phyloP scores from a whole-genome alignment of 1,284 basidiomycete genomes.

The Ceratobasidium sp. region DNA sequence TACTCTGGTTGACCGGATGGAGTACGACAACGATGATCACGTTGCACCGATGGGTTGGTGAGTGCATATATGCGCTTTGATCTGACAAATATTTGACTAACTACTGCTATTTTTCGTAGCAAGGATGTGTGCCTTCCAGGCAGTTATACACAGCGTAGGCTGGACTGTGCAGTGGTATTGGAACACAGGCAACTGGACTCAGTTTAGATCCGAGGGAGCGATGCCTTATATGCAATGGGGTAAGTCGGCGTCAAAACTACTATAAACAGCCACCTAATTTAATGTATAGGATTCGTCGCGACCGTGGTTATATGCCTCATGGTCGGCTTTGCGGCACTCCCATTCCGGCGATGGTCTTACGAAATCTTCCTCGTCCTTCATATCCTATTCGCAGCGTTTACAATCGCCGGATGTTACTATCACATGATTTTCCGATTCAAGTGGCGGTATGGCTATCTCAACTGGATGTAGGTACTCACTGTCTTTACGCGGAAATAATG shows the following conservation, averaged over 20 bases:
- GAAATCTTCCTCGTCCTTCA: constrained; percentile 36
- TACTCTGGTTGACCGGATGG: constrained; percentile 25
- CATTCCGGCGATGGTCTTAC: constrained; percentile 33
- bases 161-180: constrained; percentile 35
- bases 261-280: no score
- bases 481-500: neutral
- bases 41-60: constrained; percentile 39
- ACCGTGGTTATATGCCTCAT: constrained; percentile 35
- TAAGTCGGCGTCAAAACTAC: neutral
- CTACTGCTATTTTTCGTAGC: no score
- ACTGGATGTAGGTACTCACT: constrained; percentile 29
- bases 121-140: constrained; percentile 31
- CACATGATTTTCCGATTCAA: constrained; percentile 33
- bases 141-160: constrained; percentile 26
- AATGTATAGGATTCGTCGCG: constrained; percentile 21
- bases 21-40: constrained; percentile 18
- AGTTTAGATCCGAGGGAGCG: constrained; percentile 14
- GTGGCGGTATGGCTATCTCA: constrained; percentile 38
- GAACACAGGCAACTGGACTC: neutral
- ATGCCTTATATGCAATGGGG: constrained; percentile 43
- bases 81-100: neutral
- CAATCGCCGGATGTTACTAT: constrained; percentile 29
- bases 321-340: constrained; percentile 33
- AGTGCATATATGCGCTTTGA: neutral
- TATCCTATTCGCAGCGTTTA: constrained; percentile 18